Evolutionary conservation across 2,329 filamentous ascomycete genomes (phyloP), one percentile per base, ranked within the genome.

Genomic region (Camillea tinctor): DNA sequence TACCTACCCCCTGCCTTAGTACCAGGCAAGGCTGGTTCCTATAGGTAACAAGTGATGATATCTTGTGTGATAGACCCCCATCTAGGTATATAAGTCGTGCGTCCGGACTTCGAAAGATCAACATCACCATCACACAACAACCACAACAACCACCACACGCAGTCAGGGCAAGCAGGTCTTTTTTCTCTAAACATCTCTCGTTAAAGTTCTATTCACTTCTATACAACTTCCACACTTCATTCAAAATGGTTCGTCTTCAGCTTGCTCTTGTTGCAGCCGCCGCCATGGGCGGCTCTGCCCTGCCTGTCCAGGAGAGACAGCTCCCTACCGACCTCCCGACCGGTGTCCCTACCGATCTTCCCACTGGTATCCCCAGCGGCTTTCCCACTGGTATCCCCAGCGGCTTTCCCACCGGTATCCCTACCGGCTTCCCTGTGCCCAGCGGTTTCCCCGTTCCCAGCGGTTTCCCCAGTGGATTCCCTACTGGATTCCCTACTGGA

Each of bases 181-280:
- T n/a, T n/a, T n/a, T n/a, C n/a, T n/a, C 17, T 24, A 52, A 44
- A 50, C 17, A 23, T 52, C 36, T 44, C 36, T 44, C 36, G 2
- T 44, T 44, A 17, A 44, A n/a, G 3, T 30, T 44, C 17, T 15
- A 9, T n/a, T 44, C 36, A 44, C 17, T 44, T 17, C 36, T n/a
- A 22, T 20, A 21, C 6, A n/a, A 50, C 24, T 52, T 26, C 15
- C n/a, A 21, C 23, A 36, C 49, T 13, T 51, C 13, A 21, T 57
- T 52, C 20, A 59, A 58, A 36, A 66, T 66, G 64, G 62, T 54
- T 19, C 64, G 62, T 22, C 49, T 64, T 21, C 60, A 53, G 4
- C 49, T 66, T 51, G 53, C 59, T 30, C 26, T 66, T 3, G 44
- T 66, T 52, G 22, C 50, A 24, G 55, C 26, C 17, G 59, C 59